Evolutionary conservation across 164 flowering plant species (phyloP).

Genomic region (Liquidambar formosana): DNA sequence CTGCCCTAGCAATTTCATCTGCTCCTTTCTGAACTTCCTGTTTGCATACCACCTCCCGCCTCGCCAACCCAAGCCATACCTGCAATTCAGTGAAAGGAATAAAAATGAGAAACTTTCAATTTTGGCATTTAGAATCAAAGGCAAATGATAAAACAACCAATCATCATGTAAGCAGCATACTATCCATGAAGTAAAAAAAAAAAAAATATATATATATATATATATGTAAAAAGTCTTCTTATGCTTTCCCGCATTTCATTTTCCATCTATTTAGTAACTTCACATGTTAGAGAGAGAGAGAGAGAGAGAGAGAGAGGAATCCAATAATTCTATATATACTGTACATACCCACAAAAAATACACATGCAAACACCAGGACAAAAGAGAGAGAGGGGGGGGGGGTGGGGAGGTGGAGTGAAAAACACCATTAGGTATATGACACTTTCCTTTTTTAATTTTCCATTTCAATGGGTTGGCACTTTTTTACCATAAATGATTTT

Average conservation of each 20-base stretch:
- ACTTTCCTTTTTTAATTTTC: too few species aligned
- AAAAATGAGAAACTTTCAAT: not conserved
- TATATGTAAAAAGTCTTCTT: not conserved
- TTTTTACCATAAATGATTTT: not conserved
- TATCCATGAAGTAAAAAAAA: not conserved
- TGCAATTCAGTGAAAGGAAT: conserved; percentile 18
- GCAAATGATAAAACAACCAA: not conserved
- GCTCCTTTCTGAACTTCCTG: conserved; percentile 64
- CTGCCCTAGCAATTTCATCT: conserved; percentile 33
- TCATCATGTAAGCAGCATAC: not conserved
- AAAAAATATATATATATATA: not conserved
- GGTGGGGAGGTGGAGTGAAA: too few species aligned
- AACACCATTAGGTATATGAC: too few species aligned
- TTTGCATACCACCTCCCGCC: conserved; percentile 90
- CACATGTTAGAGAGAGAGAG: not conserved
- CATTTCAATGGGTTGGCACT: too few species aligned
- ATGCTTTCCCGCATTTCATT: not conserved
- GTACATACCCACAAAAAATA: too few species aligned
- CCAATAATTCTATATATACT: not conserved
- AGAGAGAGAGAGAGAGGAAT: not conserved
- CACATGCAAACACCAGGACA: too few species aligned
- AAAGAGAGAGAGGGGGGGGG: too few species aligned
- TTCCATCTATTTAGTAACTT: not conserved
- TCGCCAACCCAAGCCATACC: conserved; percentile 86
- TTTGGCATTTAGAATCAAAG: not conserved